Percentiles rank a stretch among this genome's conserved stretches.
These are phyloP conservation scores for Backusella luteola DNA, from an alignment of 192 early-diverging fungal genomes.

Conservation along the genomic window DNA sequence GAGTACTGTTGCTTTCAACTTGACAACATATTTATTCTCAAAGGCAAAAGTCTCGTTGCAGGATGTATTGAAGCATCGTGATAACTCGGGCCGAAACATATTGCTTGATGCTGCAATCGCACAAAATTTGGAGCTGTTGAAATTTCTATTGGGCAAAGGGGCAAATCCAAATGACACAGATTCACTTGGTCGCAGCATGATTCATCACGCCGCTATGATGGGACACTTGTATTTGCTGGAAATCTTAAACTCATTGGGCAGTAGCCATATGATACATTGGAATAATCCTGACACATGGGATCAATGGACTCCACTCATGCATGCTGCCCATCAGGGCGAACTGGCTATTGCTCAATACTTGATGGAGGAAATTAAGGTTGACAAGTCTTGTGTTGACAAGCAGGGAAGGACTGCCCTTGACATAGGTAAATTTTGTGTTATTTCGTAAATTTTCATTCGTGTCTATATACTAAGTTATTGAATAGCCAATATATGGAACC, in stretches of 20 bases:
- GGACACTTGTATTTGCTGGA: conserved; percentile 24
- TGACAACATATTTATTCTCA: conserved; percentile 23
- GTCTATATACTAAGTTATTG: conserved; percentile 1
- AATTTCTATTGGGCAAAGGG: conserved; percentile 19
- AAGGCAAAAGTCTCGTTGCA: background rate
- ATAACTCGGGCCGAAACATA: conserved; percentile 37
- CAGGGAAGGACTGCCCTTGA: conserved; percentile 33
- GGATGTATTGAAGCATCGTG: conserved; percentile 23
- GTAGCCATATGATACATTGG: conserved; percentile 3
- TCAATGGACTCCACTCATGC: conserved; percentile 42
- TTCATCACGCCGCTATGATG: conserved; percentile 43
- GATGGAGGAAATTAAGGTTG: conserved; percentile 10
- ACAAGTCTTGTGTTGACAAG: conserved; percentile 26
- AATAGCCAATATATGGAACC: conserved; percentile 17
- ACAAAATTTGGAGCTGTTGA: conserved; percentile 27
- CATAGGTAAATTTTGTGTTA: conserved; percentile 24
- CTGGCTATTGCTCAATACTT: conserved; percentile 20
- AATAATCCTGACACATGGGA: conserved; percentile 40
- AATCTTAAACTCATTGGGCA: conserved; percentile 6
- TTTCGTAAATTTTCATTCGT: background rate
- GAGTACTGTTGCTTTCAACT: background rate
- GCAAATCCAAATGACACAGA: conserved; percentile 28
- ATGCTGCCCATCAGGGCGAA: conserved; percentile 37
- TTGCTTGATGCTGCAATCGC: conserved; percentile 34
- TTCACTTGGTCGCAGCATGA: conserved; percentile 32